Conservation (phyloP, 139 green algal genomes). For the Dunaliella sp. region DNA sequence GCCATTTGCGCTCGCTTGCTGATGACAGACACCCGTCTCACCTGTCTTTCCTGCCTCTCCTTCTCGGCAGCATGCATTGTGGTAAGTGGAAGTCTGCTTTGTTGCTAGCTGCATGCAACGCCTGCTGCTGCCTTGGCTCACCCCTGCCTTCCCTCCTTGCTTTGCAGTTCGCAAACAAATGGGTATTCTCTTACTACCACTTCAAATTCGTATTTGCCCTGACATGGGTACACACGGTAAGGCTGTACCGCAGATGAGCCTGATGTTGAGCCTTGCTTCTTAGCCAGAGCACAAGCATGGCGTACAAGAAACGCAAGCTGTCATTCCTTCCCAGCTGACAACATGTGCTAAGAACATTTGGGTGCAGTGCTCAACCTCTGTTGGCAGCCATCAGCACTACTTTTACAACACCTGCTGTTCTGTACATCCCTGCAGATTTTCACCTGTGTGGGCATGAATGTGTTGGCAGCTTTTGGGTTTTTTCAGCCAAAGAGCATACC, state of each 20-base stretch:
- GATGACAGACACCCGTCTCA: background rate
- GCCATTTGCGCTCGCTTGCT: too few relatives aligned
- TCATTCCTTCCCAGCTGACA: background rate
- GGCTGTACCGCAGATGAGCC: background rate
- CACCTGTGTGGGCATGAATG: conserved; percentile 45
- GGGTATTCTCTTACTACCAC: conserved; percentile 49
- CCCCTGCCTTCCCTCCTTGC: background rate
- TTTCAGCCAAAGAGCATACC: conserved; percentile 57
- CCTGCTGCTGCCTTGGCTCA: background rate
- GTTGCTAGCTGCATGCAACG: too few relatives aligned
- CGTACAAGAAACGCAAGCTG: too few relatives aligned
- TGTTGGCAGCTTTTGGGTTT: conserved; percentile 25
- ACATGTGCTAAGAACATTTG: too few relatives aligned
- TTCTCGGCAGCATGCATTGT: background rate
- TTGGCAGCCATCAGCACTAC: too few relatives aligned
- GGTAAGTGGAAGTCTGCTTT: background rate
- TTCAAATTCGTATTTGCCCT: conserved; percentile 76
- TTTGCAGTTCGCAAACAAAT: conserved; percentile 85
- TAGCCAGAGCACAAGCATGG: too few relatives aligned
- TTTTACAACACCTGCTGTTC: too few relatives aligned
- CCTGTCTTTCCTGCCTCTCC: background rate
- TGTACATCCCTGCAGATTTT: conserved; percentile 17
- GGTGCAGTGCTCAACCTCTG: too few relatives aligned
- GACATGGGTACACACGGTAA: conserved; percentile 77
- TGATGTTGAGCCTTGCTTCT: too few relatives aligned